Evolutionary conservation across 306 rosid genomes (phyloP).

Genomic region (Cyclanthera cordifolia): DNA sequence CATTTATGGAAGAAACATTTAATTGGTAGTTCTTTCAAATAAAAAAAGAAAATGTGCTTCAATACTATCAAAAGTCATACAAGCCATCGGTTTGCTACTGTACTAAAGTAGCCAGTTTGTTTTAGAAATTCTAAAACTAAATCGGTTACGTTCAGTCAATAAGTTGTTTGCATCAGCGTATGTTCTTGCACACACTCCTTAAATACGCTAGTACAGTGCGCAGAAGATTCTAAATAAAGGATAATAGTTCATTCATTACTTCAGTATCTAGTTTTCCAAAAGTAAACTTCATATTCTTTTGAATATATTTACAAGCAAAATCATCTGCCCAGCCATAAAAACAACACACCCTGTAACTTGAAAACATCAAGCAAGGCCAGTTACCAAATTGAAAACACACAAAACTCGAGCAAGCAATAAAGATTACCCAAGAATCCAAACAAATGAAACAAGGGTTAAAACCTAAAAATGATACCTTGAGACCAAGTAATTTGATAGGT

Average conservation of each 20-base stretch:
- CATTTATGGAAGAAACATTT: background rate
- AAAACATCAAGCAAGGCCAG: background rate
- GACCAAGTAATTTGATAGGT: conserved; percentile 66
- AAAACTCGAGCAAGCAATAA: background rate
- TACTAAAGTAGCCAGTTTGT: background rate
- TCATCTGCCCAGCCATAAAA: background rate
- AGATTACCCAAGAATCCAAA: background rate
- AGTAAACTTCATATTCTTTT: background rate
- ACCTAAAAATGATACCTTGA: conserved; percentile 38
- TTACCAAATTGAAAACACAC: background rate
- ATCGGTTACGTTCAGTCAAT: background rate
- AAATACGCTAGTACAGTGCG: background rate
- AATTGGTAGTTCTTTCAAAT: background rate
- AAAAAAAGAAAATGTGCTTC: background rate
- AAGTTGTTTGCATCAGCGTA: background rate
- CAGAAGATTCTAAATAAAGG: background rate
- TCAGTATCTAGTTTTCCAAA: background rate
- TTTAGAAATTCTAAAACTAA: background rate
- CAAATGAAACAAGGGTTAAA: conserved; percentile 3
- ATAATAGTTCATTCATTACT: background rate
- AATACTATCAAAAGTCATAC: background rate
- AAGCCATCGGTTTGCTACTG: background rate
- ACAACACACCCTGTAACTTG: background rate
- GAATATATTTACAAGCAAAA: background rate
- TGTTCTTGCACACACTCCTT: background rate